Evolutionary conservation across 1,284 basidiomycete genomes (phyloP).

Genomic region (Boletellus deceptivus): DNA sequence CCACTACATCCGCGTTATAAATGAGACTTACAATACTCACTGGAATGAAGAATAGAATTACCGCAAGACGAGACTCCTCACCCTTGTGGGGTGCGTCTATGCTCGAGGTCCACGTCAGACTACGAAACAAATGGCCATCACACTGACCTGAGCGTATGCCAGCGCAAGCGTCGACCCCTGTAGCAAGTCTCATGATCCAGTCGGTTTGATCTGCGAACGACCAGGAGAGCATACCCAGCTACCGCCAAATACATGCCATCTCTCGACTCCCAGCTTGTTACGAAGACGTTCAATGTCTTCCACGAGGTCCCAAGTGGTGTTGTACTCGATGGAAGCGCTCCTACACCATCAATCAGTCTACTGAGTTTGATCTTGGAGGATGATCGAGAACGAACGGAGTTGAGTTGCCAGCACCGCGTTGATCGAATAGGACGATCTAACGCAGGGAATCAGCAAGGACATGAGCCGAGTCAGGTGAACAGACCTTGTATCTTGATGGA

Average conservation of each 20-base stretch:
- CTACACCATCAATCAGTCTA: conserved; percentile 37
- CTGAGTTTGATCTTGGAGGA: neutral
- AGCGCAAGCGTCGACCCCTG: conserved; percentile 90
- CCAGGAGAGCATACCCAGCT: conserved; percentile 63
- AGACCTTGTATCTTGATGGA: conserved; percentile 77
- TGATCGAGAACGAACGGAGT: conserved; percentile 56
- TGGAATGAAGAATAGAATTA: conserved; percentile 24
- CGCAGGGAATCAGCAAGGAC: conserved; percentile 2
- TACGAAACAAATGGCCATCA: neutral
- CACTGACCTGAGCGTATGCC: conserved; percentile 76
- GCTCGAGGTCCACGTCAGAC: conserved; percentile 1
- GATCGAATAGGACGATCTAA: conserved; percentile 79
- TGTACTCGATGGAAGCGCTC: conserved; percentile 75
- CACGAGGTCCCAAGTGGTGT: conserved; percentile 95
- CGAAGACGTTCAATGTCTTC: conserved; percentile 86
- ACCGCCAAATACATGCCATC: conserved; percentile 92
- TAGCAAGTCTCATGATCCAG: neutral
- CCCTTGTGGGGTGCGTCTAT: conserved; percentile 77
- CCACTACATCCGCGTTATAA: conserved; percentile 48
- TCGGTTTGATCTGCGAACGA: neutral
- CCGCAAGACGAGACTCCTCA: conserved; percentile 83
- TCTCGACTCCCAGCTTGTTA: conserved; percentile 70
- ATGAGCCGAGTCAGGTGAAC: conserved; percentile 17
- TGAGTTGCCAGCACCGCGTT: conserved; percentile 84
- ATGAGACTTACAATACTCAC: neutral